Conservation (phyloP, 805 yeast species). For the Metschnikowia kofuensis region DNA sequence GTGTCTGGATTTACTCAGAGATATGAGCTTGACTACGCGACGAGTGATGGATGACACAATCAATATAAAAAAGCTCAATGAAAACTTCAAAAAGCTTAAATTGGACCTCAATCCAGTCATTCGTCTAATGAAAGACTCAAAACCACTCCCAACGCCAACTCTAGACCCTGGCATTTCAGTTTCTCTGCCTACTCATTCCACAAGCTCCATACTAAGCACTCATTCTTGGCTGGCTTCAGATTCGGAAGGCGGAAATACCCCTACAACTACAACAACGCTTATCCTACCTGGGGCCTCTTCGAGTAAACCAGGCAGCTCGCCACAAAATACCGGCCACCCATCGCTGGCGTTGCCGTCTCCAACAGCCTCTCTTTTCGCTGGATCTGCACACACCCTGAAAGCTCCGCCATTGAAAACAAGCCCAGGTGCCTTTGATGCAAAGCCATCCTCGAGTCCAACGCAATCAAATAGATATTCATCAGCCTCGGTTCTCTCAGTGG, state of each 20-base stretch:
- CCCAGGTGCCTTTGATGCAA: conserved; percentile 2
- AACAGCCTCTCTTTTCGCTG: background rate
- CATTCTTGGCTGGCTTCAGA: conserved; percentile 16
- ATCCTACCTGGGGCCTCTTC: conserved; percentile 4
- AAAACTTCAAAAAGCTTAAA: conserved; percentile 53
- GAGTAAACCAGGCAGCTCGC: background rate
- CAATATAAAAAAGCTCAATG: conserved; percentile 45
- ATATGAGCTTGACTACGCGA: conserved; percentile 24
- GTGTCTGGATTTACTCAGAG: conserved; percentile 35
- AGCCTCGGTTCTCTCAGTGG: conserved; percentile 38
- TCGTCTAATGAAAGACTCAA: conserved; percentile 58
- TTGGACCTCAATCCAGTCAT: conserved; percentile 66
- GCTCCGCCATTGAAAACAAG: conserved; percentile 1
- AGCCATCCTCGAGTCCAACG: conserved; percentile 14
- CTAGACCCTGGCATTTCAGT: conserved; percentile 37
- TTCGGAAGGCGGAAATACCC: conserved; percentile 7
- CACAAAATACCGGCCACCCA: background rate
- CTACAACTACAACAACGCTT: conserved; percentile 9
- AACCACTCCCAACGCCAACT: conserved; percentile 68
- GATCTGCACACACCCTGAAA: background rate
- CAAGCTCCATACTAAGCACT: conserved; percentile 9
- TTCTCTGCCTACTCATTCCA: conserved; percentile 30
- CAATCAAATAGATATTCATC: conserved; percentile 36
- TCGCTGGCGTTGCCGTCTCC: conserved; percentile 1
- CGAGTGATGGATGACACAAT: conserved; percentile 16